Percentiles rank a stretch among this genome's conserved stretches.
Evolutionary conservation across 129 eudicot species (phyloP).

Genomic region (Tagetes erecta): DNA sequence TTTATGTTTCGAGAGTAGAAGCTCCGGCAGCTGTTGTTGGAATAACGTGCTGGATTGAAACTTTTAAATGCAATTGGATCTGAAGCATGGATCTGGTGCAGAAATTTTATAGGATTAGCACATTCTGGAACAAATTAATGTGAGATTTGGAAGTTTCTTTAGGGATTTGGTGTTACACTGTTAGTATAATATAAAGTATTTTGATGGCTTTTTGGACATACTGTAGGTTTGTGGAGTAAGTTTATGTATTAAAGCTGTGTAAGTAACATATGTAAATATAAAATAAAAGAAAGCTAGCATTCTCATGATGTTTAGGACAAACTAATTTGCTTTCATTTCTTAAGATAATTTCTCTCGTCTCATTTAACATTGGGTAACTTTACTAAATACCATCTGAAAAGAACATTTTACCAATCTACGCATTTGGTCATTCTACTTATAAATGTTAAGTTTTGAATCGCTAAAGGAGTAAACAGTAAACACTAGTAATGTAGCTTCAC

Average conservation of each 20-base stretch:
- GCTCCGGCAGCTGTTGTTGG: background rate
- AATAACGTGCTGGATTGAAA: background rate
- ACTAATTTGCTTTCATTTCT: background rate
- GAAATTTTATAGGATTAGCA: constrained; percentile 18
- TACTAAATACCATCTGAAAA: background rate
- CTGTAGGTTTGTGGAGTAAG: constrained; percentile 1
- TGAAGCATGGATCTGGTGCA: background rate
- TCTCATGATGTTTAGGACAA: constrained; percentile 4
- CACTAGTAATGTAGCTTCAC: background rate
- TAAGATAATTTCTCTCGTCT: background rate
- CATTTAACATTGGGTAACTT: background rate
- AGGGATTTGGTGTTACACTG: background rate
- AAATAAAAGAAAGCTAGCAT: constrained; percentile 15
- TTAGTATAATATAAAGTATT: background rate
- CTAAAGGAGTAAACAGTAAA: background rate
- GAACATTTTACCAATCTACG: background rate
- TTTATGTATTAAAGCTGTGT: background rate
- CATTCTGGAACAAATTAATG: background rate
- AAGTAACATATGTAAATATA: background rate
- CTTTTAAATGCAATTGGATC: background rate
- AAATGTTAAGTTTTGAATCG: background rate
- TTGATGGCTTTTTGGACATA: background rate
- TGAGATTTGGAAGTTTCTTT: background rate
- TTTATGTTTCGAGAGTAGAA: background rate
- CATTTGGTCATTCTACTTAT: constrained; percentile 2